Conservation (phyloP, 768 basidiomycete species). For the Pleurotus tuoliensis region DNA sequence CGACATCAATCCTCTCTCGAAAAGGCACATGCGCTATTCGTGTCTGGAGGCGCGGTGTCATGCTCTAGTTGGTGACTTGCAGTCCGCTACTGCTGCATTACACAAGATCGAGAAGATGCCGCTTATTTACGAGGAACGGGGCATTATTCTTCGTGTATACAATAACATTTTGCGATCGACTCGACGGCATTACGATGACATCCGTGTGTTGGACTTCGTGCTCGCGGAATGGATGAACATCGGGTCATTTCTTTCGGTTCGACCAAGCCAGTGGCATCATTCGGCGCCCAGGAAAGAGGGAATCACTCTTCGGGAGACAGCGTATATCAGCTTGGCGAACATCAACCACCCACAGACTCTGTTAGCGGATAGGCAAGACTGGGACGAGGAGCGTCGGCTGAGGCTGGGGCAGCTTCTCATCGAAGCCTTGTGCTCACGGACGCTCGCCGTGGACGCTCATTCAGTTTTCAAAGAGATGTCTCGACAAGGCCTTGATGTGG, state of each 20-base stretch:
- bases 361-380: constrained; percentile 18
- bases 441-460: constrained; percentile 31
- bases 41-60: constrained; percentile 26
- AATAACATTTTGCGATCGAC: constrained; percentile 33
- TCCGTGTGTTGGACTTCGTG: constrained; percentile 34
- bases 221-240: constrained; percentile 33
- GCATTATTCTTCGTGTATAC: constrained; percentile 25
- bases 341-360: constrained; percentile 27
- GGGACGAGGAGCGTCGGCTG: constrained; percentile 22
- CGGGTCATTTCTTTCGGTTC: constrained; percentile 15
- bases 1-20: constrained; percentile 16
- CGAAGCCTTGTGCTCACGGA: constrained; percentile 29
- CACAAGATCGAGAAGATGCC: constrained; percentile 19
- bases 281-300: background rate
- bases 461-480: constrained; percentile 39
- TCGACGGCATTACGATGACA: constrained; percentile 25
- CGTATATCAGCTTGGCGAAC: constrained; percentile 14
- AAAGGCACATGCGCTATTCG: constrained; percentile 15
- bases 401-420: constrained; percentile 38
- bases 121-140: constrained; percentile 17
- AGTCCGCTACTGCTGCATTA: constrained; percentile 26
- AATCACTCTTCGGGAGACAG: constrained; percentile 11
- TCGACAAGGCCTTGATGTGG: constrained; percentile 27
- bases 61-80: constrained; percentile 34
- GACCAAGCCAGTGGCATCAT: background rate